Evolutionary conservation across 2,329 filamentous ascomycete species (phyloP).

Genomic region (Trichoderma guizhouense): DNA sequence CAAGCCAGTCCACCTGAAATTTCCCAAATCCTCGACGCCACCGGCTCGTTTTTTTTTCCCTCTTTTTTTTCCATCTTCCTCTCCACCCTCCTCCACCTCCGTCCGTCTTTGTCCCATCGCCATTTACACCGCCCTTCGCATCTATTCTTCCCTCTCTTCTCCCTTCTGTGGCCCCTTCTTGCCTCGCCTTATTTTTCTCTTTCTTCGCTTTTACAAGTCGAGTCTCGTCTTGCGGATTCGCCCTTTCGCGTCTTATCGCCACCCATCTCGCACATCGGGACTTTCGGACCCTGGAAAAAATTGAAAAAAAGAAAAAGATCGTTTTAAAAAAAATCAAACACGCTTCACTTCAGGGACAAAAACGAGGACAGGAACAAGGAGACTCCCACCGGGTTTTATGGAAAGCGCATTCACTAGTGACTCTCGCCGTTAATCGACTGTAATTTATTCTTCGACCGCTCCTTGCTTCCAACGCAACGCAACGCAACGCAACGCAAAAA

Average conservation of each 20-base stretch:
- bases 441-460: conserved; percentile 30
- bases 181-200: conserved; percentile 13
- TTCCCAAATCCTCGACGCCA: conserved; percentile 14
- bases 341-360: conserved; percentile 11
- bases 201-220: conserved; percentile 9
- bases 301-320: not conserved
- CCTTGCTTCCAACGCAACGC: conserved; percentile 22
- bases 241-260: not conserved
- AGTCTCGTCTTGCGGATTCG: conserved; percentile 11
- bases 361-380: conserved; percentile 14
- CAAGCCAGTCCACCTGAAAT: conserved; percentile 23
- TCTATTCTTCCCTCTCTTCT: conserved; percentile 27
- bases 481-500: conserved; percentile 8
- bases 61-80: conserved; percentile 29
- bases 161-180: conserved; percentile 17
- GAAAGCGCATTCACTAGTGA: conserved; percentile 31
- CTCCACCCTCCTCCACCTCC: conserved; percentile 29
- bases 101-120: conserved; percentile 24
- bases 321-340: conserved; percentile 12
- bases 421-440: conserved; percentile 34
- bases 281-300: not conserved
- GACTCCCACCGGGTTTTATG: conserved; percentile 20
- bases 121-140: conserved; percentile 31
- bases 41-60: conserved; percentile 26
- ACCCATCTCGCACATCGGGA: conserved; percentile 3